Evolutionary conservation across 1,284 basidiomycete genomes (phyloP), one percentile per base, ranked within the genome.

Genomic region (Moesziomyces sp.): DNA sequence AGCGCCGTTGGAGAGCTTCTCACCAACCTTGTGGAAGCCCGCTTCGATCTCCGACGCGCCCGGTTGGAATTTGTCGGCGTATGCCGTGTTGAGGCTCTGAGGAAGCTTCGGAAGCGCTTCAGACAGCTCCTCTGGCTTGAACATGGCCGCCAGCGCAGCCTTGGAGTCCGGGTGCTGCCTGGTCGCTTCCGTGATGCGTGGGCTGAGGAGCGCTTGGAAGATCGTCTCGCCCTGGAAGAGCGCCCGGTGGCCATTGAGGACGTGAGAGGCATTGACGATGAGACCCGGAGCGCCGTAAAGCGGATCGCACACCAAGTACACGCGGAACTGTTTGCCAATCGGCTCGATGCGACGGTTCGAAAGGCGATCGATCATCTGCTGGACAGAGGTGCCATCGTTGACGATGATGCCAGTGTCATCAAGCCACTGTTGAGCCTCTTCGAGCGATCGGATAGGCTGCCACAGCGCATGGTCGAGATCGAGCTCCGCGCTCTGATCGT

Each of bases 261-360:
- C 60, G 42, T 69, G 66, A 18, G 66, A 69, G 23, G 52, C 59
- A 24, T 69, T 53, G n/a, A 59, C n/a, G n/a, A 69, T 45, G 0
- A 69, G 7, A 11, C 52, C 51, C 7, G 42, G 14, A 8, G 46
- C 24, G 1, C 60, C 60, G 9, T 54, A 30, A 2, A 51, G 45
- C 3, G 66, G 60, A 10, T 56, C 46, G 6, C 45, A 19, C 4
- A 69, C 66, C 19, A 69, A 60, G 44, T 55, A 43, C 21, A 40
- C 56, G 11, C 57, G 63, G 26, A 66, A 59, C 18, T 66, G 63
- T 57, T 66, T 66, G 21, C 63, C 63, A 16, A 21, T 10, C 2
- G 63, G 63, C 52, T 66, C 48, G 40, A 66, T 59, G n/a, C 52
- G 52, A 7, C 56, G 52, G 46, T 66, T 66, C 0, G 63, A 56